Evolutionary conservation across 192 early-diverging fungal genomes (phyloP).

Genomic region (Gonapodya prolifera): DNA sequence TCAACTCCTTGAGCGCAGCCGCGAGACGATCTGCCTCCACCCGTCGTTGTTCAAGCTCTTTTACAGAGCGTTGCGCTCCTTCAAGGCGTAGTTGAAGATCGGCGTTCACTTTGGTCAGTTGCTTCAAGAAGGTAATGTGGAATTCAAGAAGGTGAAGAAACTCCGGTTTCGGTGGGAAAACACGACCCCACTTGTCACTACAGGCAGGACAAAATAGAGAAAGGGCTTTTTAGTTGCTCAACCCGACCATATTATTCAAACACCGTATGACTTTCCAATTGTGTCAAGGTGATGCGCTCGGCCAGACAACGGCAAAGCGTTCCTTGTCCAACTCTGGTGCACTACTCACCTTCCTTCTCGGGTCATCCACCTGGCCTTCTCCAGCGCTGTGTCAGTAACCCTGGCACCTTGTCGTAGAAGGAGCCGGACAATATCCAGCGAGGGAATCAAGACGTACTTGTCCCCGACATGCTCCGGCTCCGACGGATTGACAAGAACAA

Average conservation of each 20-base stretch:
- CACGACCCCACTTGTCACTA: neutral
- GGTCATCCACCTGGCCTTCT: neutral
- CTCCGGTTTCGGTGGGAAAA: neutral
- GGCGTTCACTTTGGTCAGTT: neutral
- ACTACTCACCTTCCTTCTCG: neutral
- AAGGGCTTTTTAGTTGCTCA: no score
- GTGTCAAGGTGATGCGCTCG: no score
- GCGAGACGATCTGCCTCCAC: neutral
- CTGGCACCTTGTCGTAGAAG: neutral
- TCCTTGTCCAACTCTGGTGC: neutral
- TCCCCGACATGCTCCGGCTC: neutral
- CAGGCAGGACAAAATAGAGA: no score
- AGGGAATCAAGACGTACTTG: neutral
- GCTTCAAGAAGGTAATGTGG: neutral
- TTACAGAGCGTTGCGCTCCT: neutral
- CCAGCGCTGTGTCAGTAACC: neutral
- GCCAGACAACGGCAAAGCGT: no score
- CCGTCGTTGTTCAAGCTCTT: neutral
- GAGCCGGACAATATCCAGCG: neutral
- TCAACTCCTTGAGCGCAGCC: neutral
- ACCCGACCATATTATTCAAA: no score
- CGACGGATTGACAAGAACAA: neutral
- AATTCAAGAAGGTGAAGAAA: neutral
- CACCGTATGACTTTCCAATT: no score
- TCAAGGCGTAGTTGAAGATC: neutral